Base-by-base conservation (phyloP, 2,329 filamentous ascomycete genomes). In the Mariannaea elegans region DNA sequence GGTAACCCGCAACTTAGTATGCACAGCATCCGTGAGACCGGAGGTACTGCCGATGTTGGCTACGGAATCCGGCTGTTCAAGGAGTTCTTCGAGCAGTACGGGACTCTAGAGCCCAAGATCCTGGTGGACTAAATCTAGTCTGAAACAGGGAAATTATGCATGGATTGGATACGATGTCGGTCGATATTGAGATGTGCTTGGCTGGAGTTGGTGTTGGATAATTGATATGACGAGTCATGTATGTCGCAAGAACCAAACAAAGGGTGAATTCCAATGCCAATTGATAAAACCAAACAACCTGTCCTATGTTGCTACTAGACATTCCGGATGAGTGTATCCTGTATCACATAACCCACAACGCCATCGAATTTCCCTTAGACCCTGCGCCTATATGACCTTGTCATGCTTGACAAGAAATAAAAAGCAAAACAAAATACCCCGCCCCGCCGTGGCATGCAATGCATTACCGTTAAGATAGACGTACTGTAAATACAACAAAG, bases 11-110 rank as follows among this genome's bases (percentile, higher is more conserved):
- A 98, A 81, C 82, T 97, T 65, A 93, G 91, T 74, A 98, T 98
- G 95, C 94, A 98, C 79, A 95, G 91, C 73, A 97, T 97, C 72
- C 88, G 95, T 54, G 95, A 98, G 83, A 97, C 92, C 41, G 91
- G 92, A 21, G 95, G 95, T 36, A 88, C 90, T 2, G 87, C 93
- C 69, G 94, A 99, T 78, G 90, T 98, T 1, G 91, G 91, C 68
- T 87, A 95, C 78, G 91, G 92, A 0, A 88, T 97, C 65, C 89
- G 90, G 72, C 76, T 99, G 52, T 98, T 99, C 76, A 88, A 90
- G 65, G 87, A 90, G 67, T 99, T 97, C 79, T 94, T 97, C 75
- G 83, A 90, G 67, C 85, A 91, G 73, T 99, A 93, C 74, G 90
- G 90, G n/a, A 85, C 87, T 65, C 75, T 97, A 69, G 92, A 97